These are phyloP conservation scores for Heterobasidion annosum DNA, from an alignment of 1,284 basidiomycete genomes.

Conservation along the genomic window DNA sequence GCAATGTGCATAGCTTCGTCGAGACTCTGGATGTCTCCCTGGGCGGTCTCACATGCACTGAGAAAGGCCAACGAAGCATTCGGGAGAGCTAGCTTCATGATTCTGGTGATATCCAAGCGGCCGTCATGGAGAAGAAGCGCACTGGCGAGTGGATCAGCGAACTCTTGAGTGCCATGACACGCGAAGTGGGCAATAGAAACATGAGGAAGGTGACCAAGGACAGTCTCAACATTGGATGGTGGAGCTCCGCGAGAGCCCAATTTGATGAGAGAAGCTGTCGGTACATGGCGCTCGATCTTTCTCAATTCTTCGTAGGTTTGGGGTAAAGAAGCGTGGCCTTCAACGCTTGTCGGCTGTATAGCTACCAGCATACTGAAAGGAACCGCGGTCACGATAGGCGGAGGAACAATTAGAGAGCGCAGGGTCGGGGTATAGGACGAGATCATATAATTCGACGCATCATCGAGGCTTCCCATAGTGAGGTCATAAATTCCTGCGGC, in stretches of 20 bases:
- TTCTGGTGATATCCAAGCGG: neutral
- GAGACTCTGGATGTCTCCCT: neutral
- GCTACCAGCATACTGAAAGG: neutral
- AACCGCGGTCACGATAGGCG: neutral
- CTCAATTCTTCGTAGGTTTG: neutral
- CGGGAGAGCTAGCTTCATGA: neutral
- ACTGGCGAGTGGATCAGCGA: neutral
- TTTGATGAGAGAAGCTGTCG: conserved; percentile 1
- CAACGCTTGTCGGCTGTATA: neutral
- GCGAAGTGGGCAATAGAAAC: neutral
- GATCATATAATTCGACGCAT: conserved; percentile 9
- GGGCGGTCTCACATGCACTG: conserved; percentile 1
- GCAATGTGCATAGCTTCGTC: neutral
- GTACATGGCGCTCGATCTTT: neutral
- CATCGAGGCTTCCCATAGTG: conserved; percentile 1
- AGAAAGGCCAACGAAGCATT: neutral
- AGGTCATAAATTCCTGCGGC: conserved; percentile 7
- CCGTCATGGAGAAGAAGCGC: neutral
- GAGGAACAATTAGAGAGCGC: neutral
- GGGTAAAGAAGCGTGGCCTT: neutral
- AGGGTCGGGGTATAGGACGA: conserved; percentile 17
- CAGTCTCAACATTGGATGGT: neutral
- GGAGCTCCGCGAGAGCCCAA: conserved; percentile 1
- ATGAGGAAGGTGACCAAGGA: neutral
- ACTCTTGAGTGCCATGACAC: neutral